Percentiles rank a stretch among this genome's conserved stretches.
phyloP scores from a whole-genome alignment of 2,329 filamentous ascomycete species.

The Aspergillus caelatus region DNA sequence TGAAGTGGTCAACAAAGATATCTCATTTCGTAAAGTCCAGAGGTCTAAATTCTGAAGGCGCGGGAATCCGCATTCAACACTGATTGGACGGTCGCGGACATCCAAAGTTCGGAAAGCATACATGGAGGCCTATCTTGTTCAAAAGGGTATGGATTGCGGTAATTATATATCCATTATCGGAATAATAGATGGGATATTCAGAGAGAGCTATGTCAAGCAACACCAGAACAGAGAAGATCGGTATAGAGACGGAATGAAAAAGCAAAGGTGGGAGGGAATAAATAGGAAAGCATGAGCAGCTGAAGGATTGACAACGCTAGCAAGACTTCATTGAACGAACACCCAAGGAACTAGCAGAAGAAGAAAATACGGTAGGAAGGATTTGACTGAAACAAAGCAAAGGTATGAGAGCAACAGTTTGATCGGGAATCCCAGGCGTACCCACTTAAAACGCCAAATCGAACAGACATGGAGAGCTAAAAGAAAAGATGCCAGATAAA shows the following conservation, averaged over 20 bases:
- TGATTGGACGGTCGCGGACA: background rate
- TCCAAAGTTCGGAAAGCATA: background rate
- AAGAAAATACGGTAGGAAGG: background rate
- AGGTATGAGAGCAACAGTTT: background rate
- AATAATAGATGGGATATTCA: background rate
- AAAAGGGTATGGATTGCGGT: background rate
- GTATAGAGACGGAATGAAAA: background rate
- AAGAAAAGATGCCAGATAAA: background rate
- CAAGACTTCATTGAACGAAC: slow-evolving; percentile 1
- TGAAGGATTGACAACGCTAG: background rate
- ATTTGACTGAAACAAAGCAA: slow-evolving; percentile 1
- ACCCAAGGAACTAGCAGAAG: background rate
- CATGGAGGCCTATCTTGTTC: background rate
- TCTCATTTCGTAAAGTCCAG: background rate
- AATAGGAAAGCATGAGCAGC: too few species aligned
- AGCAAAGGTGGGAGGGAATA: background rate
- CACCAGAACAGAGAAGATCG: background rate
- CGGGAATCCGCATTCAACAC: background rate
- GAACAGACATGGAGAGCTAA: background rate
- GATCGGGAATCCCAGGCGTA: background rate
- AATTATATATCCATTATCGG: background rate
- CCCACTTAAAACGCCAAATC: slow-evolving; percentile 1
- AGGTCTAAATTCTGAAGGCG: background rate
- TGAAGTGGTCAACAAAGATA: background rate
- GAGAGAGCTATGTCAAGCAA: slow-evolving; percentile 1